Conservation (phyloP, 225 moss, liverwort and hornwort genomes). For the Pleurozium schreberi region DNA sequence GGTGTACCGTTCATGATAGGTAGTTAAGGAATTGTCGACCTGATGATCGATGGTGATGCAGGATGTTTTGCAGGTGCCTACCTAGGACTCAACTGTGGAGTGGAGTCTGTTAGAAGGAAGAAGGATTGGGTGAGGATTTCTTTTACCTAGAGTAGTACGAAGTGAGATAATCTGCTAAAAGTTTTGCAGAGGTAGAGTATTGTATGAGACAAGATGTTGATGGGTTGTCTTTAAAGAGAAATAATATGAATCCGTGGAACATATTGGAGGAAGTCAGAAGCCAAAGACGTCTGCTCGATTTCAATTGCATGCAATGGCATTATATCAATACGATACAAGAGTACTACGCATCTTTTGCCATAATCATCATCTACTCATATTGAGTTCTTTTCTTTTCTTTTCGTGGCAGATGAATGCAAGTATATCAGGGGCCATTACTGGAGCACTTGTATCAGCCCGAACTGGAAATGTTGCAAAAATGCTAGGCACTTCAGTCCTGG, state of each 20-base stretch:
- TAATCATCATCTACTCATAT: not conserved
- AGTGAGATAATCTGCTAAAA: not conserved
- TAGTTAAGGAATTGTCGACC: not conserved
- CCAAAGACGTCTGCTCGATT: not conserved
- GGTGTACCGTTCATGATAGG: not conserved
- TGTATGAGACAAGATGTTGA: not conserved
- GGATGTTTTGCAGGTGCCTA: constrained; percentile 96
- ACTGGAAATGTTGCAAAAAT: constrained; percentile 70
- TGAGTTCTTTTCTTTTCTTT: not conserved
- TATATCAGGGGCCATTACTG: constrained; percentile 86
- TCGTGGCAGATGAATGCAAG: constrained; percentile 71
- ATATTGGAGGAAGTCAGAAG: not conserved
- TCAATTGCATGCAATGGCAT: not conserved
- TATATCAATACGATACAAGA: not conserved
- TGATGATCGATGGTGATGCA: constrained; percentile 25
- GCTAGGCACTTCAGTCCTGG: constrained; percentile 76
- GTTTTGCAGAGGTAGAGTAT: not conserved
- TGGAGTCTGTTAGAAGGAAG: constrained; percentile 78
- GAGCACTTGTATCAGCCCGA: constrained; percentile 78
- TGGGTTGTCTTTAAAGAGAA: not conserved
- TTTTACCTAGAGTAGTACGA: not conserved
- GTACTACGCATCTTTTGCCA: not conserved
- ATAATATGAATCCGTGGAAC: not conserved
- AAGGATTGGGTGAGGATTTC: constrained; percentile 78
- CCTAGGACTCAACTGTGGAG: constrained; percentile 81